Evolutionary conservation across 163 green algal genomes (phyloP).

Genomic region (Scenedesmus sp.): DNA sequence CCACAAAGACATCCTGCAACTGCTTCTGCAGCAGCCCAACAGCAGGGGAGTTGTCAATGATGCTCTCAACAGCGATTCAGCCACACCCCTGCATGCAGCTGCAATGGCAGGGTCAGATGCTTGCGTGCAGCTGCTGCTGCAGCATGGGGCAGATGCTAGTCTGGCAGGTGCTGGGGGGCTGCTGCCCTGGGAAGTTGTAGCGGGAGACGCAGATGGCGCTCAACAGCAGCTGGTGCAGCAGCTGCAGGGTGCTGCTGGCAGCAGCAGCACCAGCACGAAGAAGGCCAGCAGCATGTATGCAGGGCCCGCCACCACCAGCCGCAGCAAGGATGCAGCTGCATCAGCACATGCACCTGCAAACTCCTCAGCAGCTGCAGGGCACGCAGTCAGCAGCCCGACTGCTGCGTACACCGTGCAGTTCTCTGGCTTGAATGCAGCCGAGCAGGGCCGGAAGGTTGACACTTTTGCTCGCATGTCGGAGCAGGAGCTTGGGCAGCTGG

Average conservation of each 20-base stretch:
- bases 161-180: conserved; percentile 4
- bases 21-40: conserved; percentile 61
- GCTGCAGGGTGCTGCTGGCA: conserved; percentile 31
- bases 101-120: conserved; percentile 54
- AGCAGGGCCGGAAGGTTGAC: conserved; percentile 48
- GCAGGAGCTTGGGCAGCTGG: conserved; percentile 24
- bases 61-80: conserved; percentile 37
- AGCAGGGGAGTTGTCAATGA: not conserved
- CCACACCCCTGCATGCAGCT: conserved; percentile 72
- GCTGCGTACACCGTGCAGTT: conserved; percentile 36
- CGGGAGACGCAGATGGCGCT: not conserved
- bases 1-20: conserved; percentile 42
- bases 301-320: not conserved
- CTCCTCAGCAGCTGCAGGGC: not conserved
- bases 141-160: conserved; percentile 24
- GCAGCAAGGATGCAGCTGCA: not conserved
- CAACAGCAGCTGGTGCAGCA: not conserved
- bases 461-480: conserved; percentile 44
- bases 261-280: not conserved
- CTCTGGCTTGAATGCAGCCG: not conserved
- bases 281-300: not conserved
- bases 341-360: not conserved
- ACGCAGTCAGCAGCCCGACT: not conserved
- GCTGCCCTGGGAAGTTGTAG: conserved; percentile 30
- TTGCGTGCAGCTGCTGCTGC: conserved; percentile 58